Evolutionary conservation across 345 rosid genomes (phyloP), one percentile per base, ranked within the genome.

Genomic region (Rhodomyrtus tomentosa): DNA sequence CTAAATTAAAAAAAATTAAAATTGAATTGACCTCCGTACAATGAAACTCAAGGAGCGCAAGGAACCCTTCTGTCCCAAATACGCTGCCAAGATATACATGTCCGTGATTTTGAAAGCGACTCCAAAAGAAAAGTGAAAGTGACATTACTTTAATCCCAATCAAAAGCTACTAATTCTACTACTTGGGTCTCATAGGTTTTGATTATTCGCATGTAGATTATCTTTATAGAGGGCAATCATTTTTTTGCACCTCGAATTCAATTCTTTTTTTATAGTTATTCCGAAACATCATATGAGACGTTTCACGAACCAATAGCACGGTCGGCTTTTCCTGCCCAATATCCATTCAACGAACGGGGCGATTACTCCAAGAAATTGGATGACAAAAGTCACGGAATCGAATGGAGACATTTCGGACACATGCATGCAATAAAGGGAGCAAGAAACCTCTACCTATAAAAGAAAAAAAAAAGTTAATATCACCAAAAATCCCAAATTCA

Each of bases 1-100:
- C 8, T 59, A 59, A 59, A 3, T 59, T 2, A 1, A 0, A 0
- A 59, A 29, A 59, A 29, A 14, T 29, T 7, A 59, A 0, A 0
- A 29, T 2, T 29, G 0, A 29, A 59, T 59, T 59, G 14, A 15
- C 15, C 3, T 38, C 40, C 40, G 5, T 38, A 38, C 40, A n/a
- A n/a, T n/a, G n/a, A n/a, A n/a, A n/a, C n/a, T n/a, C n/a, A n/a
- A n/a, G n/a, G n/a, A n/a, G n/a, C n/a, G n/a, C n/a, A n/a, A n/a
- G n/a, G n/a, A n/a, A n/a, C n/a, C n/a, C n/a, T n/a, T 21, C 4
- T 3, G n/a, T 54, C 25, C 56, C 10, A 7, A 4, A 3, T 4
- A 54, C 10, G 8, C 25, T 54, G 8, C 52, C 52, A 10, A 29
- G 10, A 14, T 6, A 59, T 14, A 29, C 2, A 29, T 3, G 38